Conservation (phyloP, 441 rosid species). For the Rhodomyrtus psidioides region DNA sequence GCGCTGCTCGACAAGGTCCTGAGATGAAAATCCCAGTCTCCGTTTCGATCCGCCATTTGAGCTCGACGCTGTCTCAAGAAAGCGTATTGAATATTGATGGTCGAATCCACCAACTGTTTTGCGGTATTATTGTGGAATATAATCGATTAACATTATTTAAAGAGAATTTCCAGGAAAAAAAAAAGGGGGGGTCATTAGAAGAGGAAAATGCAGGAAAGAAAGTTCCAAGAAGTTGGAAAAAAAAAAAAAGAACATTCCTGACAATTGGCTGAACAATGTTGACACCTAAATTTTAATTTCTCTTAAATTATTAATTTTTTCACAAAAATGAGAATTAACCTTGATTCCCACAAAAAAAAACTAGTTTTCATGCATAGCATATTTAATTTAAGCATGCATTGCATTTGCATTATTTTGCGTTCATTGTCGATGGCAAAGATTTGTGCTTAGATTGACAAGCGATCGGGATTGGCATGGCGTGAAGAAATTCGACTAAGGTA, state of each 20-base stretch:
- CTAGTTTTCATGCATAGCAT: too few species aligned
- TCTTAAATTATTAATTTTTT: too few species aligned
- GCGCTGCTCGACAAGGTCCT: constrained; percentile 60
- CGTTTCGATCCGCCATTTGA: constrained; percentile 35
- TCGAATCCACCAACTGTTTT: not conserved
- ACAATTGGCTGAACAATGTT: not conserved
- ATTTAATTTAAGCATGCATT: too few species aligned
- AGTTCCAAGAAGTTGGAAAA: not conserved
- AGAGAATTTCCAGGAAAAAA: not conserved
- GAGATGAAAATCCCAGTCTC: constrained; percentile 72
- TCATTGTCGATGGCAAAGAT: too few species aligned
- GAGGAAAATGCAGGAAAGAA: not conserved
- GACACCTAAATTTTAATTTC: too few species aligned
- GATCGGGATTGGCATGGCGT: too few species aligned
- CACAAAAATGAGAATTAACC: too few species aligned
- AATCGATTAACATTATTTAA: not conserved
- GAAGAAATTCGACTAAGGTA: too few species aligned
- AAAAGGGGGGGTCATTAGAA: fast-evolving
- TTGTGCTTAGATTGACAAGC: too few species aligned
- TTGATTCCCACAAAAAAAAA: too few species aligned
- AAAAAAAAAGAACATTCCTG: not conserved
- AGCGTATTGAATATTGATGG: not conserved
- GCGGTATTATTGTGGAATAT: not conserved
- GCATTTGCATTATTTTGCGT: too few species aligned
- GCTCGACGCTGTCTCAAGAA: not conserved